These are phyloP conservation scores for Ogataea dorogensis DNA, from an alignment of 805 yeast genomes.

Conservation along the genomic window DNA sequence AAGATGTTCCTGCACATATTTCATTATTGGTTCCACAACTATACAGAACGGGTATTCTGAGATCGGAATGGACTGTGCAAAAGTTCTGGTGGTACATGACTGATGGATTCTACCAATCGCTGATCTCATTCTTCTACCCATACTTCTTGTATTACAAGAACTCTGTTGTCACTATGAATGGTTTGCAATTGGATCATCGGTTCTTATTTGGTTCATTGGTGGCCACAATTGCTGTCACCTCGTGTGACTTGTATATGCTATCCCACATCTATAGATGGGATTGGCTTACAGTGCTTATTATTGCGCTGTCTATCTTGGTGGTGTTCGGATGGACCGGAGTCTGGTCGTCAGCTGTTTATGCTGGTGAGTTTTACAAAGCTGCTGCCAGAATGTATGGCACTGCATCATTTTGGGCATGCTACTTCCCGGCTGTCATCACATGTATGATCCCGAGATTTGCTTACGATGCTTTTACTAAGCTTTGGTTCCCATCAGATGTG, in stretches of 20 bases:
- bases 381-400: constrained; percentile 64
- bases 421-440: constrained; percentile 57
- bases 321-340: constrained; percentile 78
- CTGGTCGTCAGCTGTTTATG: constrained; percentile 56
- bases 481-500: constrained; percentile 61
- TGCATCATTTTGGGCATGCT: constrained; percentile 64
- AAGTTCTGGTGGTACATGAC: constrained; percentile 74
- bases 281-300: constrained; percentile 61
- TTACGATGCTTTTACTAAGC: constrained; percentile 52
- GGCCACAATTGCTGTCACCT: constrained; percentile 60
- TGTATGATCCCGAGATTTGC: constrained; percentile 70
- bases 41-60: constrained; percentile 68
- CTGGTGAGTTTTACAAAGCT: constrained; percentile 65
- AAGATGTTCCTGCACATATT: constrained; percentile 70
- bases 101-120: constrained; percentile 76
- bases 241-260: constrained; percentile 66
- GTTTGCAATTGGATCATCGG: constrained; percentile 64
- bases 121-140: constrained; percentile 72
- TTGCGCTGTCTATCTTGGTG: constrained; percentile 55
- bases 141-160: constrained; percentile 48
- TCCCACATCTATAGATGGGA: constrained; percentile 80
- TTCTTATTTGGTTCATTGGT: constrained; percentile 69
- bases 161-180: constrained; percentile 42
- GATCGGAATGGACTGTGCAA: constrained; percentile 65
- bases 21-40: constrained; percentile 73